These are phyloP conservation scores for Cryptosporidium bovis DNA, from an alignment of 169 alveolate species.

Conservation along the genomic window DNA sequence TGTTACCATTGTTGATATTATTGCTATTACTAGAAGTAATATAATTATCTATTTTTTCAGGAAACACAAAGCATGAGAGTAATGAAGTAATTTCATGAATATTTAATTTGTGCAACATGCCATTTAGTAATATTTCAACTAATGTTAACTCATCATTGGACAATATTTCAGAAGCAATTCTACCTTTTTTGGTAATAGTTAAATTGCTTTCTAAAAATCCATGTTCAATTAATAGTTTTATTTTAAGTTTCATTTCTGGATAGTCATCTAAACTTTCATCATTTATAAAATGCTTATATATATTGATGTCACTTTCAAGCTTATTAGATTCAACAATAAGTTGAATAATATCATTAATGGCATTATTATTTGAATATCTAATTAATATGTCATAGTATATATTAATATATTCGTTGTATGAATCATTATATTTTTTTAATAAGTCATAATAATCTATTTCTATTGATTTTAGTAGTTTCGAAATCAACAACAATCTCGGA, in stretches of 20 bases:
- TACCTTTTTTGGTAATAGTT: constrained; percentile 87
- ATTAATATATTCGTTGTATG: background rate
- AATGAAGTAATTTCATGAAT: constrained; percentile 43
- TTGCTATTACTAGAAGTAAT: background rate
- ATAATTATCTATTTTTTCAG: constrained; percentile 43
- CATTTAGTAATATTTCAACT: constrained; percentile 81
- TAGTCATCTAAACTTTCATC: constrained; percentile 85
- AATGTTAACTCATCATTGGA: constrained; percentile 88
- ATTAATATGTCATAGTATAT: background rate
- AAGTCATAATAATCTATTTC: constrained; percentile 59
- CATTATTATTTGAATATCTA: background rate
- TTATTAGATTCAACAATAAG: constrained; percentile 23
- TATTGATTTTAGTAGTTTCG: constrained; percentile 26
- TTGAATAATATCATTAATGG: constrained; percentile 4
- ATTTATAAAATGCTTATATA: constrained; percentile 76
- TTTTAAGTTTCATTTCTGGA: constrained; percentile 84
- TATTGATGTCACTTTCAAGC: constrained; percentile 8
- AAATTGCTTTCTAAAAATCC: constrained; percentile 83
- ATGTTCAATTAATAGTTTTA: constrained; percentile 84
- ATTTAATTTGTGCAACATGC: constrained; percentile 47
- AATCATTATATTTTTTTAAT: constrained; percentile 10
- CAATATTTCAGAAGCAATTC: constrained; percentile 87
- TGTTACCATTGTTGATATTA: background rate
- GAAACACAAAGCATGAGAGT: constrained; percentile 58
- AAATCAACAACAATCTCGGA: constrained; percentile 10